Conservation (phyloP, 2,329 filamentous ascomycete species). For the Penicillium freii region DNA sequence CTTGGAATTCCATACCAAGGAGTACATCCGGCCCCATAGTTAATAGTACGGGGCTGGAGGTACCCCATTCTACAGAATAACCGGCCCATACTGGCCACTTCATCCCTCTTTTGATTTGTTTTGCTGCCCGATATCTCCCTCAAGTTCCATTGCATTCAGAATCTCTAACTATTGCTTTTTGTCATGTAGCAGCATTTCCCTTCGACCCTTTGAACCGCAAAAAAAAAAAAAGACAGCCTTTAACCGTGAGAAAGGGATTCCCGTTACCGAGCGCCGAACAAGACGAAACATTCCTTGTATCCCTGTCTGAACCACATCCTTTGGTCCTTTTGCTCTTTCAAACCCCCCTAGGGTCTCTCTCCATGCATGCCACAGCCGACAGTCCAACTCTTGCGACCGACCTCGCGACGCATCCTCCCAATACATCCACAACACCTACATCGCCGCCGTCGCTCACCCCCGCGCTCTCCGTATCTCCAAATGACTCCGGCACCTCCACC, state of each 20-base stretch:
- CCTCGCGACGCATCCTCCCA: conserved; percentile 25
- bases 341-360: conserved; percentile 23
- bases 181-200: conserved; percentile 20
- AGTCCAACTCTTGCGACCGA: conserved; percentile 32
- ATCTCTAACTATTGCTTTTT: neutral
- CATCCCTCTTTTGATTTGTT: conserved; percentile 25
- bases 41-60: conserved; percentile 12
- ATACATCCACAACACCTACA: conserved; percentile 29
- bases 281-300: conserved; percentile 27
- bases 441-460: conserved; percentile 27
- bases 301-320: conserved; percentile 21
- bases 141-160: neutral
- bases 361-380: conserved; percentile 41
- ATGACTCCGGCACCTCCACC: conserved; percentile 26
- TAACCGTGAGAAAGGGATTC: conserved; percentile 19
- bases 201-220: conserved; percentile 6
- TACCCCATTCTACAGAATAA: conserved; percentile 21
- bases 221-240: neutral
- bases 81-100: conserved; percentile 18
- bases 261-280: conserved; percentile 16
- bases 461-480: conserved; percentile 29
- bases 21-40: conserved; percentile 22
- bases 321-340: conserved; percentile 12
- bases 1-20: conserved; percentile 22
- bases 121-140: conserved; percentile 20